phyloP scores from a whole-genome alignment of 2,329 filamentous ascomycete species.

The Trichoderma simmonsii region DNA sequence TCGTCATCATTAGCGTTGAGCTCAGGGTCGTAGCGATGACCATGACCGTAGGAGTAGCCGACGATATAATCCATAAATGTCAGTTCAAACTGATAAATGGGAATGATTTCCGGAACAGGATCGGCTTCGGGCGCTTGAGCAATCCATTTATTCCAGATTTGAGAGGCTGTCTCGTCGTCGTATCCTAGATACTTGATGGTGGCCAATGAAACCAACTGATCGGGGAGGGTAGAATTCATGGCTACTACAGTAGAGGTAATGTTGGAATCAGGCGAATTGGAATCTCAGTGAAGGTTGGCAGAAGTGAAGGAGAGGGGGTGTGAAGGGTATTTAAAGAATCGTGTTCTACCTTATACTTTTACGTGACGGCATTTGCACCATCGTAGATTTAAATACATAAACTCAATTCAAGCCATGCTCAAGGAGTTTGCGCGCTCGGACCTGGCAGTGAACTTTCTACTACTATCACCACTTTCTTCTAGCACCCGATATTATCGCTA shows the following conservation, averaged over 20 bases:
- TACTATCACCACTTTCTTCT: neutral
- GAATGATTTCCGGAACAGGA: neutral
- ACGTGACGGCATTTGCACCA: neutral
- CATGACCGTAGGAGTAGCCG: neutral
- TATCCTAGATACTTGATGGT: neutral
- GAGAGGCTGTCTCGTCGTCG: neutral
- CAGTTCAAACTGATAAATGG: neutral
- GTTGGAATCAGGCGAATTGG: neutral
- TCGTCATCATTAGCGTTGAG: neutral
- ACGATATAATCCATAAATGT: neutral
- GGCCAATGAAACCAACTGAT: neutral
- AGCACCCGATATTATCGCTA: too few species aligned
- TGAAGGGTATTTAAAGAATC: neutral
- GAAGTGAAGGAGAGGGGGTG: neutral
- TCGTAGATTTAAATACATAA: neutral
- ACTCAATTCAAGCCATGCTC: neutral
- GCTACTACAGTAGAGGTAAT: neutral
- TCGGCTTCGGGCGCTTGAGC: neutral
- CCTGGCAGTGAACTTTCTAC: neutral
- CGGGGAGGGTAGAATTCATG: neutral
- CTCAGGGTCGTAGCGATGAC: neutral
- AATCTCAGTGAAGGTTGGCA: neutral
- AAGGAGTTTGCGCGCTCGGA: neutral
- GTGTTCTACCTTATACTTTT: neutral
- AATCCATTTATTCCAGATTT: neutral